These are phyloP conservation scores for Aegilops umbellulata DNA, from an alignment of 176 grass and related monocot species.

Conservation along the genomic window DNA sequence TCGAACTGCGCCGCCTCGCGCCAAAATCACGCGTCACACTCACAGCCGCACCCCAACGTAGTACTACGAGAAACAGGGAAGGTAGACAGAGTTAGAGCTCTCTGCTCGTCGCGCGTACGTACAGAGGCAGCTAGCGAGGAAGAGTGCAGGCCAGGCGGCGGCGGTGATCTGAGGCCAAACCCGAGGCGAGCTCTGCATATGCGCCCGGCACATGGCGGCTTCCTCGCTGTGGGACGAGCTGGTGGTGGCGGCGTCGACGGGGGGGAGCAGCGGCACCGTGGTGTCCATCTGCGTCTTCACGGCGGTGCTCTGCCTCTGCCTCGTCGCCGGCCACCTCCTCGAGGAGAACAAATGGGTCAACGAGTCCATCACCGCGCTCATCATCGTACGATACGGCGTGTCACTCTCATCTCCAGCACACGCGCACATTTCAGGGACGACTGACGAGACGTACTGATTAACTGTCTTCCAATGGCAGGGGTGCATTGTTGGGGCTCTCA, in stretches of 20 bases:
- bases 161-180: not conserved
- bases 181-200: not conserved
- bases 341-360: constrained; percentile 84
- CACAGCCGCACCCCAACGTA: not conserved
- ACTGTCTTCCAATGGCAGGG: constrained; percentile 38
- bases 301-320: constrained; percentile 71
- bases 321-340: constrained; percentile 67
- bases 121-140: not conserved
- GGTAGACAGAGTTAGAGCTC: not conserved
- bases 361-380: constrained; percentile 66
- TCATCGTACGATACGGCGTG: constrained; percentile 44
- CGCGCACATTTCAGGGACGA: not conserved
- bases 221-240: not conserved
- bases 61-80: not conserved
- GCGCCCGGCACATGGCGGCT: not conserved
- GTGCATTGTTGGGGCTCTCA: constrained; percentile 54
- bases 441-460: not conserved
- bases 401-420: not conserved
- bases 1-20: not conserved
- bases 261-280: constrained; percentile 38
- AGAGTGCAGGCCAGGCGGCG: not conserved
- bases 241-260: not conserved
- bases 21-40: constrained; percentile 10
- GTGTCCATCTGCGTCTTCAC: constrained; percentile 78
- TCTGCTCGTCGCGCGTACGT: not conserved